Evolutionary conservation across 2,329 filamentous ascomycete species (phyloP).

Genomic region (Pseudogymnoascus destructans): DNA sequence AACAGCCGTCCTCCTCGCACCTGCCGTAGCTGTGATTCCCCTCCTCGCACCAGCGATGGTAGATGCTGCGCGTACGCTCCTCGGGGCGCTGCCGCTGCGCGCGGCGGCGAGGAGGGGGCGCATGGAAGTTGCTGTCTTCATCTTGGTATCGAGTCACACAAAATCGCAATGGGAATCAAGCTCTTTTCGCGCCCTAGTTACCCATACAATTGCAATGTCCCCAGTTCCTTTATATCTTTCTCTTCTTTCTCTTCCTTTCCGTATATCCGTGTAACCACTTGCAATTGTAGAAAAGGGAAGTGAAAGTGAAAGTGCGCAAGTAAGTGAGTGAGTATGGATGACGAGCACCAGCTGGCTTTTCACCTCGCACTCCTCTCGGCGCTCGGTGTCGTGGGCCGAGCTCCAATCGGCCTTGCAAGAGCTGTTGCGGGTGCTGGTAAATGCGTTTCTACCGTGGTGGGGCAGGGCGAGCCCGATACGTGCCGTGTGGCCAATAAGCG

Average conservation of each 20-base stretch:
- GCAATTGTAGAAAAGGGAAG: background rate
- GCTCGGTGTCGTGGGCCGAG: background rate
- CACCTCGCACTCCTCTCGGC: background rate
- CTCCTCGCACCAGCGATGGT: background rate
- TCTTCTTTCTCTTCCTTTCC: background rate
- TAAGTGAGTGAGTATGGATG: background rate
- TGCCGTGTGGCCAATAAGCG: background rate
- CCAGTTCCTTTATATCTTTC: background rate
- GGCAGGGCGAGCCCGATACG: background rate
- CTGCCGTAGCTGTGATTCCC: background rate
- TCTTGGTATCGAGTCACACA: background rate
- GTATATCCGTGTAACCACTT: background rate
- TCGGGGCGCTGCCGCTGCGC: background rate
- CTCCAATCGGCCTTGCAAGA: background rate
- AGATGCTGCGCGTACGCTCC: too few relatives aligned
- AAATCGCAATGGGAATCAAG: too few relatives aligned
- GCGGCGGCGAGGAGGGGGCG: background rate
- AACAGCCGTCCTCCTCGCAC: background rate
- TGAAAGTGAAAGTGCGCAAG: background rate
- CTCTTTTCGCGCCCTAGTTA: background rate
- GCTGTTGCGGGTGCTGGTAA: background rate
- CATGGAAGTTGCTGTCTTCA: background rate
- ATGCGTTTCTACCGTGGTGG: background rate
- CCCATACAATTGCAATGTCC: background rate
- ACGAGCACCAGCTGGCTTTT: background rate